A percentile compares a stretch with the other conserved stretches of the same genome.
Conservation (phyloP, 371 early-diverging fungal genomes). For the Syncephalastrum racemosum region DNA sequence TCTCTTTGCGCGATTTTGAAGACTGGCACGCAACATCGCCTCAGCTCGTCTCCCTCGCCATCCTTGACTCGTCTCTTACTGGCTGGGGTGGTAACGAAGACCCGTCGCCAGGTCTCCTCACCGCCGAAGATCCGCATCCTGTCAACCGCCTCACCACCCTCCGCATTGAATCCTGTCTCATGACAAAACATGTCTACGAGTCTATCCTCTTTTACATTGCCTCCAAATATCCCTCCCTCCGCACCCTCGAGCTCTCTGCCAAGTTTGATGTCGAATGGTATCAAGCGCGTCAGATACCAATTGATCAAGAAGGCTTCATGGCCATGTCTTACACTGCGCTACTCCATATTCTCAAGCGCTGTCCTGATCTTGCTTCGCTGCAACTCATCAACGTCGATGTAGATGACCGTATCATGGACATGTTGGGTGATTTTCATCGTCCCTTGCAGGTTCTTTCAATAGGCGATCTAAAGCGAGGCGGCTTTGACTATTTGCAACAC, state of each 20-base stretch:
- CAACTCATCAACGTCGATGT: no score
- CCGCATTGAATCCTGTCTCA: no score
- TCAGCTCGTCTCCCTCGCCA: background rate
- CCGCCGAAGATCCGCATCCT: background rate
- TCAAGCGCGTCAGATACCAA: no score
- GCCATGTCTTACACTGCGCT: no score
- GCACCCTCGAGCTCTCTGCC: slow-evolving; percentile 4
- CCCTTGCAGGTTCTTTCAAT: no score
- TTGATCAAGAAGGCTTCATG: no score
- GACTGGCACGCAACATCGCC: background rate
- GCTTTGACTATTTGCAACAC: no score
- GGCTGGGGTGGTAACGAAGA: background rate
- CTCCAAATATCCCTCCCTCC: slow-evolving; percentile 5
- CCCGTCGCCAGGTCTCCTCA: background rate
- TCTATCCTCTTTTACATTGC: slow-evolving; percentile 4
- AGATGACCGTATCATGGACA: no score
- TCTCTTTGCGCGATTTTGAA: slow-evolving; percentile 1
- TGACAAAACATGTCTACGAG: background rate
- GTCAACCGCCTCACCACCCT: background rate
- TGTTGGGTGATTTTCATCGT: no score
- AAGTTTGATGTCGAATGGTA: slow-evolving; percentile 3
- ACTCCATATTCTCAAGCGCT: no score
- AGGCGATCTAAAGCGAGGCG: no score
- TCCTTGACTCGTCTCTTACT: slow-evolving; percentile 1
- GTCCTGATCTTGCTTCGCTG: no score